A percentile compares a stretch with the other conserved stretches of the same genome.
Evolutionary conservation across 805 yeast genomes (phyloP).

Genomic region (Priceomyces melissophilus): DNA sequence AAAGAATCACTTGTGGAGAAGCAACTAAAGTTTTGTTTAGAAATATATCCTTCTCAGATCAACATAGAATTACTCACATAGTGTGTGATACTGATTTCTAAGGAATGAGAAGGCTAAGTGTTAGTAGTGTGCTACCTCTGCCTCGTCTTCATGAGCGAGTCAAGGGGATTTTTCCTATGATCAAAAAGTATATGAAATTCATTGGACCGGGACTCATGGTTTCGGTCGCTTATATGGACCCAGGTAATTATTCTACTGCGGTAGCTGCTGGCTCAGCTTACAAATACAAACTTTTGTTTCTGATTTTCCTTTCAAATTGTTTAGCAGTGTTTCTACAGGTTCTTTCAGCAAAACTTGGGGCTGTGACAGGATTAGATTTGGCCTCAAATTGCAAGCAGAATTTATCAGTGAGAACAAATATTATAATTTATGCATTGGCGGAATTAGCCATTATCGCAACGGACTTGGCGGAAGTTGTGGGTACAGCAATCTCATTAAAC

Average conservation of each 20-base stretch:
- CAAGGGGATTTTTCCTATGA: slow-evolving; percentile 5
- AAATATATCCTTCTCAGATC: no score
- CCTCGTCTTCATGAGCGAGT: not conserved
- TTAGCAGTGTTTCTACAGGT: slow-evolving; percentile 83
- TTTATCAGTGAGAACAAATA: slow-evolving; percentile 64
- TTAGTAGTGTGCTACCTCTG: not conserved
- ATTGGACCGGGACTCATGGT: slow-evolving; percentile 88
- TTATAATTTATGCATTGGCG: slow-evolving; percentile 63
- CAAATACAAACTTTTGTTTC: slow-evolving; percentile 68
- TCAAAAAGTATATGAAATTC: slow-evolving; percentile 60
- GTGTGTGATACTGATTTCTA: no score
- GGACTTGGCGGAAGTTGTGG: slow-evolving; percentile 91
- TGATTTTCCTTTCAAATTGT: slow-evolving; percentile 71
- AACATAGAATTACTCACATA: no score
- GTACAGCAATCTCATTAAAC: slow-evolving; percentile 83
- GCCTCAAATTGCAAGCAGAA: slow-evolving; percentile 79
- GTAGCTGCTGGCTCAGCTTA: slow-evolving; percentile 85
- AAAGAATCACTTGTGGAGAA: no score
- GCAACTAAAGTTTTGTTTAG: no score
- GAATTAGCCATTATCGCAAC: slow-evolving; percentile 90
- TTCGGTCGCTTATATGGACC: slow-evolving; percentile 89
- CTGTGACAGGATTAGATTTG: slow-evolving; percentile 84
- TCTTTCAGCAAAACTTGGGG: slow-evolving; percentile 79
- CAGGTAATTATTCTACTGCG: slow-evolving; percentile 89
- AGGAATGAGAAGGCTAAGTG: no score